Base-by-base conservation (phyloP, 2,329 filamentous ascomycete genomes). In the Neophaeococcomyces mojaviensis region DNA sequence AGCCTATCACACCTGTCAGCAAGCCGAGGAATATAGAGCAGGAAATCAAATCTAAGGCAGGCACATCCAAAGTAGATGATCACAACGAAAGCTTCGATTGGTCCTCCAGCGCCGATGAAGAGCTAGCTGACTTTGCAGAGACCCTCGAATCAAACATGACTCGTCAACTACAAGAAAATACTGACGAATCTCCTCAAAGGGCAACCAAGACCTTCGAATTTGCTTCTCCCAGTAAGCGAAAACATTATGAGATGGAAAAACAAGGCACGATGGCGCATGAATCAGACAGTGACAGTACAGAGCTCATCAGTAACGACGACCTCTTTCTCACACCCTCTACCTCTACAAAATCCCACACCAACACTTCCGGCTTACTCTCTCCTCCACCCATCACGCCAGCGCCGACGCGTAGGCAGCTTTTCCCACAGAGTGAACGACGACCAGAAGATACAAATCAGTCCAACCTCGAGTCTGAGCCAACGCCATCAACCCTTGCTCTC, bases 11-110 rank as follows among this genome's bases (percentile, higher is more conserved):
- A 22, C 55, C 51, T 22, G 13, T 46, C 10, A 46, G 43, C 30
- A 39, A 39, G 28, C 24, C 43, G 22, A 46, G 36, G 22, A 39
- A 10, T 20, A 15, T 20, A 22, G 9, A 12, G 12, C 35, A 37
- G 13, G 20, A 4, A 5, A 15, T 10, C 10, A 30, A 12, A 6
- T 13, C 4, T 2, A 7, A 24, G 15, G 15, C 15, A 43, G 16
- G 30, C n/a, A 5, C 39, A 31, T 8, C 30, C 5, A 31, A 34
- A 16, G n/a, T 30, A 54, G 0, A 55, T 51, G 42, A 63, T 59
- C 55, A 63, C 18, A 58, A 63, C 4, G 64, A 66, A 4, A 59
- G 60, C 8, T 65, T 65, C 37, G 60, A 59, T 3, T 68, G 65
- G 66, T 60, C 65, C 6, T 59, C 62, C 2, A 59, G 59, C 24